These are phyloP conservation scores for Pichia ethanolica DNA, from an alignment of 805 yeast genomes.

Conservation along the genomic window DNA sequence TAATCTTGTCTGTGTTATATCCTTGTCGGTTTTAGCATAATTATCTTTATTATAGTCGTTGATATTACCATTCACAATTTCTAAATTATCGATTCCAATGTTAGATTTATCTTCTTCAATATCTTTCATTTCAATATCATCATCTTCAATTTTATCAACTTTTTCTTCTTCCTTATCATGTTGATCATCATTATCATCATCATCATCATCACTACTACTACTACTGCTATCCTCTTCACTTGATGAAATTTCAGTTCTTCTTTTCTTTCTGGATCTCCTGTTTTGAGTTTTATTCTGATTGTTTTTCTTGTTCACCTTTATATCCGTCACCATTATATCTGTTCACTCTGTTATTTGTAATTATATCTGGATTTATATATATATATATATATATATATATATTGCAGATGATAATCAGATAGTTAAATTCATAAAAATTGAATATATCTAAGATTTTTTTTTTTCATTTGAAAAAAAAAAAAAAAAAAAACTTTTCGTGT, in stretches of 20 bases:
- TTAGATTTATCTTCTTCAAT: neutral
- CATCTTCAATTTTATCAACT: neutral
- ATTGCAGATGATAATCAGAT: no score
- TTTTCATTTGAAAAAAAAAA: no score
- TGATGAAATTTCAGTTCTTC: slow-evolving; percentile 75
- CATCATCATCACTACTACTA: slow-evolving; percentile 7
- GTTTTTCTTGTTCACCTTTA: neutral
- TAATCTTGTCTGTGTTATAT: slow-evolving; percentile 4
- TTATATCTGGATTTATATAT: no score
- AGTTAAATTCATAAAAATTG: no score
- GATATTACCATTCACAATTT: neutral
- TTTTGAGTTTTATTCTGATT: slow-evolving; percentile 1
- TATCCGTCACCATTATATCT: neutral
- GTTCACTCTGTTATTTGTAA: neutral
- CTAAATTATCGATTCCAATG: neutral
- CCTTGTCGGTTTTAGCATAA: neutral
- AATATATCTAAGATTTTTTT: no score
- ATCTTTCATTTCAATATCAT: neutral
- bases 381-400: no score
- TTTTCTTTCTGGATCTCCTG: slow-evolving; percentile 62
- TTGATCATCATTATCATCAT: slow-evolving; percentile 9
- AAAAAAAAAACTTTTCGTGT: no score
- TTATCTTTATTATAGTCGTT: neutral
- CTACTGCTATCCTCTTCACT: slow-evolving; percentile 22
- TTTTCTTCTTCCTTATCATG: neutral